Evolutionary conservation across 495 filamentous ascomycete genomes (phyloP), one percentile per base, ranked within the genome.

Genomic region (Hypoxylon rickii): DNA sequence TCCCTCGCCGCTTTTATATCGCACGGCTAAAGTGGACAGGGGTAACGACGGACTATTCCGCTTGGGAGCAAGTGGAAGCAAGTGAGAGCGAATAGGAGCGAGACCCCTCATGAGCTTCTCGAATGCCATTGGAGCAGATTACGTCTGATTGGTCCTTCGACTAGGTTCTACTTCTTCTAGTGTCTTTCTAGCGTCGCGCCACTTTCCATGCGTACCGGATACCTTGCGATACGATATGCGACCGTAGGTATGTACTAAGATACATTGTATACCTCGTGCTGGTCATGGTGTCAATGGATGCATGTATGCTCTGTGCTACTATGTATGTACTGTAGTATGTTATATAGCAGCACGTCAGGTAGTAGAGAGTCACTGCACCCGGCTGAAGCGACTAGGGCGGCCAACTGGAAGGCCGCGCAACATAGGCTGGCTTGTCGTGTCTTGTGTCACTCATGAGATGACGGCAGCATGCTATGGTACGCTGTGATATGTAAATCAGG

Each of bases 161-260:
- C 31, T 41, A 42, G 45, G 24, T 62, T 61, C 60, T 56, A 42
- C 58, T 49, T 50, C 61, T 71, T 71, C 69, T 71, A 71, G 66
- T 61, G 69, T 50, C 59, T 45, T 71, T 71, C 69, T 71, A 71
- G 69, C 64, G 66, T 69, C 39, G 58, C 62, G 68, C 68, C 66
- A 63, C 62, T 50, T 51, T 68, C 42, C 21, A 29, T 29, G 24
- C 24, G 24, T 29, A 29, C 4, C n/a, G n/a, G n/a, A 52, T 52
- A 53, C 58, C 50, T 51, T 29, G 24, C 10, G 10, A 29, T 29
- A 29, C 24, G 4, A 29, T 29, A 10, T 29, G 10, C 24, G 10
- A 10, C 10, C 24, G 24, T 47, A 57, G 19, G 37, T 45, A 49
- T 37, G 13, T n/a, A n/a, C n/a, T n/a, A n/a, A n/a, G n/a, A n/a